Evolutionary conservation across 768 basidiomycete species (phyloP), one percentile per base, ranked within the genome.

Genomic region (Pisolithus tinctorius): DNA sequence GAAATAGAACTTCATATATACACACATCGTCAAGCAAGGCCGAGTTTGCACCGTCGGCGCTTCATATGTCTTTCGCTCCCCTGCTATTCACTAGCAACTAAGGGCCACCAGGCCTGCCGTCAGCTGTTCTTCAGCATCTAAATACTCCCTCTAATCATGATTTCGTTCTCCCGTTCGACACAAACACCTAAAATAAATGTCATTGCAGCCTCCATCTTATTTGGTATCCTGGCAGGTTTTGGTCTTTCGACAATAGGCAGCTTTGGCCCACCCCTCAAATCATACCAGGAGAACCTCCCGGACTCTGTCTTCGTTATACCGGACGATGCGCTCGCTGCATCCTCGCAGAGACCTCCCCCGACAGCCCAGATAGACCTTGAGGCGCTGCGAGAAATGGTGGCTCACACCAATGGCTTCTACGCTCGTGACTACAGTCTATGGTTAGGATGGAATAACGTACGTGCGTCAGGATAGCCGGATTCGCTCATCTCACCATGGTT

Each of bases 391-490:
- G 57, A 61, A 17, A 61, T 76, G 50, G 71, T 76, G 0, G 53
- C 62, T 11, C 62, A 58, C 39, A 77, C 76, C 4, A 63, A 73
- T 2, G 75, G 75, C 3, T 78, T 69, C 52, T 76, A 72, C 51
- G 69, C 67, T 3, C 69, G 77, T 40, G 75, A 77, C 39, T 77
- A 67, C 53, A 75, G 71, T 54, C 61, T 76, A 6, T 75, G 74
- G 55, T 60, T 78, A n/a, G 77, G 75, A 13, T 78, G 73, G 73
- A 77, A 77, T 48, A 78, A 77, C 52, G 74, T 77, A 40, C 25
- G 53, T 51, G 6, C 17, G 17, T 10, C 46, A 1, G 36, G 4
- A 13, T 1, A 1, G 1, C 9, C 20, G 25, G 14, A 14, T 30
- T 13, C 27, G n/a, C 6, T 1, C 27, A 0, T 13, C 42, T 57